Percentiles rank a stretch among this genome's conserved stretches.
Conservation (phyloP, 225 moss, liverwort and hornwort species). For the Lunularia cruciata region DNA sequence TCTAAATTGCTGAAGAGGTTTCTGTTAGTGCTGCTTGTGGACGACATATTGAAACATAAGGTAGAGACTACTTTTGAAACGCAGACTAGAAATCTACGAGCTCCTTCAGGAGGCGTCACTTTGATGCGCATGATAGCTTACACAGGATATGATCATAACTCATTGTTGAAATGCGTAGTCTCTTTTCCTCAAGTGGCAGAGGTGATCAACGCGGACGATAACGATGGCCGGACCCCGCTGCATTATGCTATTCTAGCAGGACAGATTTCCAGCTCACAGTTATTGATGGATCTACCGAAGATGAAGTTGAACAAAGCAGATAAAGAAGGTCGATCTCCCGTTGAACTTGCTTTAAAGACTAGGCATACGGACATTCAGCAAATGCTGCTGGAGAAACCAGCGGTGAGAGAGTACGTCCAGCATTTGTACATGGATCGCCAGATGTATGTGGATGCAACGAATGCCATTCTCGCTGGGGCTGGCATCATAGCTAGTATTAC, state of each 20-base stretch:
- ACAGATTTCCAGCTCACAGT: too few species aligned
- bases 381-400: constrained; percentile 33
- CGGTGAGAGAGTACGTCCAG: constrained; percentile 43
- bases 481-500: constrained; percentile 43
- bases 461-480: constrained; percentile 49
- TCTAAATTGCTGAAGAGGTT: too few species aligned
- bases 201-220: constrained; percentile 24
- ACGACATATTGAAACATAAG: too few species aligned
- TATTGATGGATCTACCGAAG: too few species aligned
- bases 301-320: constrained; percentile 25
- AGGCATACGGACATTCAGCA: constrained; percentile 31
- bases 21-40: too few species aligned
- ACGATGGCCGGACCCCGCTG: constrained; percentile 26
- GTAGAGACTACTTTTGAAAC: too few species aligned
- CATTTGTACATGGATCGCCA: constrained; percentile 44
- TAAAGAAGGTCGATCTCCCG: constrained; percentile 16
- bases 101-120: too few species aligned
- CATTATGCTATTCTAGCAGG: constrained; percentile 22
- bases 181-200: background rate
- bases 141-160: too few species aligned
- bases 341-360: constrained; percentile 30
- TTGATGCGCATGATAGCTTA: too few species aligned
- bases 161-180: too few species aligned
- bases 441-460: constrained; percentile 50
- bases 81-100: too few species aligned